Evolutionary conservation across 164 flowering plant genomes (phyloP).

Genomic region (Vitis labrusca): DNA sequence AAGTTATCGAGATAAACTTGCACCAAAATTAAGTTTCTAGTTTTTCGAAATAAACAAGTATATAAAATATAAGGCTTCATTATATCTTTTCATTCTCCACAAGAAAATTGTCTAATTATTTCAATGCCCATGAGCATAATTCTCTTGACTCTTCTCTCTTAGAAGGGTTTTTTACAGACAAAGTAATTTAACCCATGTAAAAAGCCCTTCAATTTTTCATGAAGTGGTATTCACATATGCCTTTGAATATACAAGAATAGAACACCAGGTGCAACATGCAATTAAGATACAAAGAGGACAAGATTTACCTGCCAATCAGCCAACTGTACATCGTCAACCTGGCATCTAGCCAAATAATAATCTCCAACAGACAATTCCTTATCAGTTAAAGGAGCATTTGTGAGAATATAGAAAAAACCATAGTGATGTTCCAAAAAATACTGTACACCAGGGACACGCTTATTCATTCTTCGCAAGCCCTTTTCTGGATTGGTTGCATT

Average conservation of each 20-base stretch:
- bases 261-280: not conserved
- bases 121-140: no score
- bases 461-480: conserved; percentile 49
- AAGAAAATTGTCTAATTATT: no score
- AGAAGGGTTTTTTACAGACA: no score
- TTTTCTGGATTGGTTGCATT: conserved; percentile 53
- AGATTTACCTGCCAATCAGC: conserved; percentile 68
- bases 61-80: no score
- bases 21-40: not conserved
- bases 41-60: no score
- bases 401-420: conserved; percentile 77
- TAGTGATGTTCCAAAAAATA: conserved; percentile 88
- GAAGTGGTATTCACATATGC: no score
- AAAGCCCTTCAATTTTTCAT: no score
- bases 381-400: conserved; percentile 52
- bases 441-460: conserved; percentile 65
- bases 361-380: conserved; percentile 26
- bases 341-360: conserved; percentile 65
- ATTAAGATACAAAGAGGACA: conserved; percentile 2
- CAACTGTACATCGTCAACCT: conserved; percentile 41
- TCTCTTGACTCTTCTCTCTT: no score
- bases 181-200: no score
- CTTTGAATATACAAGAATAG: no score
- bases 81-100: no score
- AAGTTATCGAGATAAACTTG: not conserved